Base-by-base conservation (phyloP, 179 eudicot genomes). In the Spergularia azorica region DNA sequence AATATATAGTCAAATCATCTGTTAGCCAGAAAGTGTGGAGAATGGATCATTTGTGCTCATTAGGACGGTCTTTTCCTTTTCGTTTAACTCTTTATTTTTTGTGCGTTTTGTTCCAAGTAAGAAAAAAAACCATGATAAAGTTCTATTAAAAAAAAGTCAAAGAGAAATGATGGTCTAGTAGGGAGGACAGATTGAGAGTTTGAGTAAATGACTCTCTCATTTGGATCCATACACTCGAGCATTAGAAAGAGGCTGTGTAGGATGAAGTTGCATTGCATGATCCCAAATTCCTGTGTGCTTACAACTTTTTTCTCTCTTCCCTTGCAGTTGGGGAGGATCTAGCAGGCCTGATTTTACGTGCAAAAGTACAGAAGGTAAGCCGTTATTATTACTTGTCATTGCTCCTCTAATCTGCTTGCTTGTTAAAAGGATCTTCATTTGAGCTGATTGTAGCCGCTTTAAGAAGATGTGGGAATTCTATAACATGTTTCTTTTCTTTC, bases 311-410 rank as follows among this genome's bases (percentile, higher is more conserved):
- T 55, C 57, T 71, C 38, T 43, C 46, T 71, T 75, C 41, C 72
- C 55, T 83, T 91, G 89, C 93, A 95, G 98, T 64, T 95, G 98
- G 97, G 98, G 98, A 76, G 98, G 97, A 80, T 95, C 97, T 50
- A 95, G 98, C 86, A 86, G 98, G 85, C 97, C 97, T 79, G 98
- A 93, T 84, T 95, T 95, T 80, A 90, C 98, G 39, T 95, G 98
- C 86, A 95, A 86, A 87, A 93, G 95, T 84, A 93, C 97, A 16
- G 98, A 95, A 89, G 98, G 98, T 95, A 61, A 76, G 92, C 70
- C 55, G 55, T 57, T 78, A 60, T 58, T 56, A 63, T 50, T 63
- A 21, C 20, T n/a, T 18, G 57, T 26, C 32, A 26, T 26, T 18
- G 16, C 32, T 61, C 11, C 32, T 60, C 41, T 16, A 58, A 26